phyloP scores from a whole-genome alignment of 176 grass and related monocot species.

The Paspalum notatum region DNA sequence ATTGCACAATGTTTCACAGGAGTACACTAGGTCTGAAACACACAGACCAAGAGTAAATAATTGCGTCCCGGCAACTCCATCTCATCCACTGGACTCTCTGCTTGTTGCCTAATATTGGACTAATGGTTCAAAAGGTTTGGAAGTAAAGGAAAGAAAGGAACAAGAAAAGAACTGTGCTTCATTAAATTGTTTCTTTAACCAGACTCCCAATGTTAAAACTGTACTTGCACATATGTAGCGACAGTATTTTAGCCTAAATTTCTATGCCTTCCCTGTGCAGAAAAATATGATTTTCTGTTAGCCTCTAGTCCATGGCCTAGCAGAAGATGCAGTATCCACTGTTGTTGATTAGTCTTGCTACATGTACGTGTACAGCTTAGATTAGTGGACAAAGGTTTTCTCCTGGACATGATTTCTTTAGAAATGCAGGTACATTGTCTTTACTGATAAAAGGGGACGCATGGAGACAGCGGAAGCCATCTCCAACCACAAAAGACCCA shows the following conservation, averaged over 20 bases:
- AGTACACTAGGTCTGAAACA: background rate
- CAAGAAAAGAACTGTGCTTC: conserved; percentile 21
- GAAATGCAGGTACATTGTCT: no score
- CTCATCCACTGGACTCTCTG: background rate
- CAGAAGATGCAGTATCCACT: conserved; percentile 1
- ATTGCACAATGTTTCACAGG: background rate
- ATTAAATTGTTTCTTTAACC: background rate
- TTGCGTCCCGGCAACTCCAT: background rate
- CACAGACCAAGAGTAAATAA: background rate
- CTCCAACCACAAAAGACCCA: no score
- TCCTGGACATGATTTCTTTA: no score
- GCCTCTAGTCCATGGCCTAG: background rate
- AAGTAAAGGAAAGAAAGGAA: background rate
- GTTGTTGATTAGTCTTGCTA: background rate
- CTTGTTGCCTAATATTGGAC: background rate
- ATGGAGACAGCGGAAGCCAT: no score
- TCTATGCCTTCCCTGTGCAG: background rate
- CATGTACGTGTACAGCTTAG: background rate
- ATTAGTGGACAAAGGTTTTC: no score
- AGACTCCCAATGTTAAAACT: background rate
- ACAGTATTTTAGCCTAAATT: background rate
- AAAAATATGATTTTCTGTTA: background rate
- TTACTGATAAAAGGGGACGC: no score
- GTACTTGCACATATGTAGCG: background rate
- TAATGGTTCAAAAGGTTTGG: background rate